Conservation (phyloP, 139 green algal species). For the Closterium sp. region DNA sequence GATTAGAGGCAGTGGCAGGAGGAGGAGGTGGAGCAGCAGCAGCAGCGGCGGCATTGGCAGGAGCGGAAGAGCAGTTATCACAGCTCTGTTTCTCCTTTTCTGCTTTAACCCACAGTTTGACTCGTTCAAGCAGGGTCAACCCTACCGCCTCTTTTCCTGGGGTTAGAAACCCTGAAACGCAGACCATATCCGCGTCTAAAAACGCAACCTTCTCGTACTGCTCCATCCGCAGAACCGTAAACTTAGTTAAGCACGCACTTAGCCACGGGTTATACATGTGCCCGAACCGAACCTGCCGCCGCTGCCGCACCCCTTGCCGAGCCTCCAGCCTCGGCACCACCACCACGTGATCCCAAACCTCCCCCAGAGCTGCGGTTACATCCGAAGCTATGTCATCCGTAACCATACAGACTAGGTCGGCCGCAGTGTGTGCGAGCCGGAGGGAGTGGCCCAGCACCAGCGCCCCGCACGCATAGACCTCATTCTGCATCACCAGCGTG, state of each 20-base stretch:
- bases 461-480: conserved; percentile 13
- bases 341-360: conserved; percentile 22
- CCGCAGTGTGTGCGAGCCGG: not conserved
- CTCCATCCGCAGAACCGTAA: not conserved
- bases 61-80: not conserved
- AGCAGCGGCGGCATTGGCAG: not conserved
- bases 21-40: not conserved
- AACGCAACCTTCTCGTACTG: conserved; percentile 28
- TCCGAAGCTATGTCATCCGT: conserved; percentile 11
- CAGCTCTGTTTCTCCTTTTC: not conserved
- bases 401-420: conserved; percentile 19
- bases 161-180: not conserved
- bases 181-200: conserved; percentile 28
- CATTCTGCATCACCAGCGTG: conserved; percentile 16
- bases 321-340: conserved; percentile 2
- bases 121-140: not conserved
- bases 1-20: not conserved
- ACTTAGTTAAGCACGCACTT: conserved; percentile 20
- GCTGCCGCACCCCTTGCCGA: not conserved
- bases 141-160: not conserved
- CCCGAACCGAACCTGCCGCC: conserved; percentile 8
- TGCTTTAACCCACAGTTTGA: not conserved
- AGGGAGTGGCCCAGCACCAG: conserved; percentile 17
- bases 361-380: not conserved
- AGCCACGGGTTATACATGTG: conserved; percentile 25